Conservation (phyloP, 768 basidiomycete species). For the Glaciozyma martinii region DNA sequence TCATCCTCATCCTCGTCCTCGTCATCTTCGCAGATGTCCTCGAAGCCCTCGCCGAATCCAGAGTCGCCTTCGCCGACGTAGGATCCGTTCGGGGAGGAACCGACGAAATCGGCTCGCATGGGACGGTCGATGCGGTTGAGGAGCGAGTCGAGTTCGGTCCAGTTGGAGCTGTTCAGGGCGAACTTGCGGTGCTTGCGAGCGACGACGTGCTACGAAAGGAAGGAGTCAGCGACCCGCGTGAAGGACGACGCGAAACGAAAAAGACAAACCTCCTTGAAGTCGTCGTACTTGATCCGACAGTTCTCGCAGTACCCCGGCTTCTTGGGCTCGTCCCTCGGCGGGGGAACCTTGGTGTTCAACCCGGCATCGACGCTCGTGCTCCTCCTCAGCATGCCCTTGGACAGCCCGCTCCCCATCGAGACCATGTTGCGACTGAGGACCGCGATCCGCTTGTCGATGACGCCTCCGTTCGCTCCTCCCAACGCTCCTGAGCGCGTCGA, state of each 20-base stretch:
- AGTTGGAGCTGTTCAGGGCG: slow-evolving; percentile 67
- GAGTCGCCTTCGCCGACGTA: background rate
- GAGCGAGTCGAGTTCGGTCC: slow-evolving; percentile 64
- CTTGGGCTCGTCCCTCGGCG: slow-evolving; percentile 56
- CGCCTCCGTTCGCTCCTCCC: slow-evolving; percentile 15
- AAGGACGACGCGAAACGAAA: background rate
- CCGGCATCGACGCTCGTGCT: slow-evolving; percentile 35
- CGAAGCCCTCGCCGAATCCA: background rate
- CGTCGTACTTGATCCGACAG: slow-evolving; percentile 78
- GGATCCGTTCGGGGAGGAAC: background rate
- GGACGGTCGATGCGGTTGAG: slow-evolving; percentile 53
- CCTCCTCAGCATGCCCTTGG: slow-evolving; percentile 45
- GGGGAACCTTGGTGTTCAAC: slow-evolving; percentile 20
- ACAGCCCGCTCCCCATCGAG: slow-evolving; percentile 4
- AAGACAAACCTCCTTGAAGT: slow-evolving; percentile 63
- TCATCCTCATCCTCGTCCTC: background rate
- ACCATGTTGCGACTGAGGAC: slow-evolving; percentile 16
- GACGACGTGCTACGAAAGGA: slow-evolving; percentile 54
- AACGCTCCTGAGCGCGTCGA: slow-evolving; percentile 27
- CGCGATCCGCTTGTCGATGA: slow-evolving; percentile 34
- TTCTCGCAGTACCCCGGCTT: slow-evolving; percentile 98
- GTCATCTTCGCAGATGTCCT: background rate
- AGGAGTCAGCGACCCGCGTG: background rate
- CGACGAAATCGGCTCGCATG: background rate
- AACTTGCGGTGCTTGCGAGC: slow-evolving; percentile 71